Conservation (phyloP, 768 basidiomycete species). For the Suillus brevipes region DNA sequence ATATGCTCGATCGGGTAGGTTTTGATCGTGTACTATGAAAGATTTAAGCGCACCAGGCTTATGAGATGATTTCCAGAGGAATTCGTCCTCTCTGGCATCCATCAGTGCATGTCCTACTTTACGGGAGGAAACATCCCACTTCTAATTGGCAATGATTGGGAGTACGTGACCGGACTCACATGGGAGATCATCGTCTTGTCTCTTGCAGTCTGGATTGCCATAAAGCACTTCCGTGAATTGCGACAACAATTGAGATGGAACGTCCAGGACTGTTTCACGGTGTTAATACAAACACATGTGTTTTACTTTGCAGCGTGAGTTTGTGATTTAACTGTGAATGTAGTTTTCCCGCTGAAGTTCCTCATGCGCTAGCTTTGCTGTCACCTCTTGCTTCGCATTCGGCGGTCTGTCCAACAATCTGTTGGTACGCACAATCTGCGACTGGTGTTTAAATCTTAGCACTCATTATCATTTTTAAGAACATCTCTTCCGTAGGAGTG, state of each 20-base stretch:
- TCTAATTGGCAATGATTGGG: not conserved
- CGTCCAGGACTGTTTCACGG: not conserved
- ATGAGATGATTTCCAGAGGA: not conserved
- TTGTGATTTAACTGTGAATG: not conserved
- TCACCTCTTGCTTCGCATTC: not conserved
- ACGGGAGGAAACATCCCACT: not conserved
- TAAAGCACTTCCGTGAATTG: not conserved
- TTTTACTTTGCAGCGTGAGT: not conserved
- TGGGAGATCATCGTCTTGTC: not conserved
- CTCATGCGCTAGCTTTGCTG: not conserved
- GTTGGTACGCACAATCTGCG: not conserved
- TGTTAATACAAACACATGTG: not conserved
- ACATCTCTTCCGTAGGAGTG: not conserved
- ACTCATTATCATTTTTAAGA: not conserved
- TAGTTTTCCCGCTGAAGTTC: not conserved
- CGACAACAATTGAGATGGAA: not conserved
- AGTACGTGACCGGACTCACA: not conserved
- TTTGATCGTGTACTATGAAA: not conserved
- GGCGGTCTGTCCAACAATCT: not conserved
- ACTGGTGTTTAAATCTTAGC: not conserved
- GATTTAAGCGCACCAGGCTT: not conserved
- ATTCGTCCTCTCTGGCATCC: not conserved
- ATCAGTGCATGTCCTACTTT: not conserved
- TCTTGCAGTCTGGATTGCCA: not conserved
- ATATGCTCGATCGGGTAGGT: not conserved